Percentiles rank a stretch among this genome's conserved stretches.
Evolutionary conservation across 106 monocot species (phyloP).

Genomic region (Triglochin maritima): DNA sequence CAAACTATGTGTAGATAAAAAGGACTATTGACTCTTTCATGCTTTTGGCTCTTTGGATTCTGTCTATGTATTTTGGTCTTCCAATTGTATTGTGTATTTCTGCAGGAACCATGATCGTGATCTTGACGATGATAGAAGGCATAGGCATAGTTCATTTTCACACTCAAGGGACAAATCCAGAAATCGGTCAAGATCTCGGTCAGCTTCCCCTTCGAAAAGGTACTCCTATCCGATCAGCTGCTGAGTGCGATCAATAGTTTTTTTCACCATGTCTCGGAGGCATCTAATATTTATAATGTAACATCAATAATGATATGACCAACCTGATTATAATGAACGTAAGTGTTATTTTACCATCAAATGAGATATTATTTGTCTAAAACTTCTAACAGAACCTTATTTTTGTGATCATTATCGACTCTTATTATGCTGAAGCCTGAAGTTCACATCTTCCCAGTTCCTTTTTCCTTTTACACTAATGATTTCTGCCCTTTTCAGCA

Average conservation of each 20-base stretch:
- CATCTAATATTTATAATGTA: background rate
- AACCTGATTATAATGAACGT: too few relatives aligned
- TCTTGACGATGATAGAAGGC: constrained; percentile 19
- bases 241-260: background rate
- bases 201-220: constrained; percentile 46
- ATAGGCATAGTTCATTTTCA: constrained; percentile 29
- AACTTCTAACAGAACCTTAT: too few relatives aligned
- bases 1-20: too few relatives aligned
- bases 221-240: background rate
- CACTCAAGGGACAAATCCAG: constrained; percentile 28
- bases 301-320: background rate
- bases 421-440: too few relatives aligned
- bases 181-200: constrained; percentile 32
- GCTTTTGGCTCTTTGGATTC: too few relatives aligned
- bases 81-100: background rate
- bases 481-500: constrained; percentile 15
- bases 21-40: too few relatives aligned
- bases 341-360: too few relatives aligned
- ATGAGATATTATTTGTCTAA: too few relatives aligned
- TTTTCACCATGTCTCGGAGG: background rate
- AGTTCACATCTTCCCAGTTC: background rate
- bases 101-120: constrained; percentile 25
- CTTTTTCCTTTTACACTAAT: background rate
- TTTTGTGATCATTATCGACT: too few relatives aligned
- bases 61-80: too few relatives aligned